Evolutionary conservation across 2,329 filamentous ascomycete genomes (phyloP), one percentile per base, ranked within the genome.

Genomic region (Zalaria sp.): DNA sequence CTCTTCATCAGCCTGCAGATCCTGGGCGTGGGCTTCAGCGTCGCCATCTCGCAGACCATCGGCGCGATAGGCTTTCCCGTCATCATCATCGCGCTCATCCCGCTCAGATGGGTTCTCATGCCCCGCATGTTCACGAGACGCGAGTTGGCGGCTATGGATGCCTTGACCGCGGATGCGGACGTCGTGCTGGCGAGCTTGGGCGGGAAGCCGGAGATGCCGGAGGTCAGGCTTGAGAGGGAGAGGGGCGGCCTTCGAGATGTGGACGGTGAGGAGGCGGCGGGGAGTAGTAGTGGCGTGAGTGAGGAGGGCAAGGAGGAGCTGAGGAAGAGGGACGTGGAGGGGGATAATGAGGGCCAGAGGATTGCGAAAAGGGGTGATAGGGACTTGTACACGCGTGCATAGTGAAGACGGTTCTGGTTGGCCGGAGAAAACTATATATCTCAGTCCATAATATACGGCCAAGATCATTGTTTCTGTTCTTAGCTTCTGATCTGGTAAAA

Each of bases 401-500:
- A 18, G 18, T 18, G 18, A 18, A 18, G 18, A 18, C 18, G 18
- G 18, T 18, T 18, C 18, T 18, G 18, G 18, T 18, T 18, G 18
- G 18, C 18, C 18, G 18, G 18, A 18, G 18, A 18, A 18, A 18
- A 18, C 18, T 18, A 18, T 18, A 18, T 18, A 18, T 18, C 18
- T 18, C 18, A 18, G 18, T 18, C 18, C 18, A 18, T 18, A 18
- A 18, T 18, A 18, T 18, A 18, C 18, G 18, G 18, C 18, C 18
- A 18, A 18, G 18, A 18, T 18, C 18, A 18, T 18, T 18, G 18
- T 18, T 18, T 18, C 18, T 18, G 7, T 41, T 25, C 34, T 32
- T 39, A 48, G 29, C 41, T 44, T 39, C 48, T 71, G 18, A 84
- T 62, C 53, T 76, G 73, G 59, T 93, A 93, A 57, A 83, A 96